Conservation (phyloP, 495 filamentous ascomycete species). For the Talaromyces thailandensis region DNA sequence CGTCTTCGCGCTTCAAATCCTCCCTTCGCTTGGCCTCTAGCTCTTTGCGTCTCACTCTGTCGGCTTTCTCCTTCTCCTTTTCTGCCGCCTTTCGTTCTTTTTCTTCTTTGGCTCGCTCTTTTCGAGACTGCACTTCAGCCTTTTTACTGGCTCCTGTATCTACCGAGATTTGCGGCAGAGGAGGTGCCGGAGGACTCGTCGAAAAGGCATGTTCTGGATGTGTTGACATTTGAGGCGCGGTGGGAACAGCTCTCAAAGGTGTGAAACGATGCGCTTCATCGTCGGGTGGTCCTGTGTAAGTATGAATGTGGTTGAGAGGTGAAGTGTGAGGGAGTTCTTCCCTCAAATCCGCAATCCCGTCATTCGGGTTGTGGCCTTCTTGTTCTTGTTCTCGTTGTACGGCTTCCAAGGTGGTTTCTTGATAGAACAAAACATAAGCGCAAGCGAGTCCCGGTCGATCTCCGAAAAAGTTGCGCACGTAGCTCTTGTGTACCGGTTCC, state of each 20-base stretch:
- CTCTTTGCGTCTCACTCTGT: conserved; percentile 58
- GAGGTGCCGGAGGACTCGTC: conserved; percentile 14
- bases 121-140: conserved; percentile 36
- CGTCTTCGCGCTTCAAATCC: conserved; percentile 44
- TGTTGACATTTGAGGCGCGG: conserved; percentile 44
- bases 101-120: conserved; percentile 45
- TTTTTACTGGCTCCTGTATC: conserved; percentile 24
- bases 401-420: conserved; percentile 88
- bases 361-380: conserved; percentile 55
- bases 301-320: conserved; percentile 31
- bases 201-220: conserved; percentile 21
- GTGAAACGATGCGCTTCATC: conserved; percentile 46
- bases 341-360: conserved; percentile 38
- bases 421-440: conserved; percentile 96
- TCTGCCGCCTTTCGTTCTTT: conserved; percentile 58
- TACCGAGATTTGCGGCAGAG: conserved; percentile 32
- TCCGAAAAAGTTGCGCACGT: conserved; percentile 96
- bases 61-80: conserved; percentile 57
- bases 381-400: conserved; percentile 74
- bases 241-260: conserved; percentile 49
- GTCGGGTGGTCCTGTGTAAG: conserved; percentile 27
- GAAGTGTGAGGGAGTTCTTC: conserved; percentile 29
- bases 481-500: conserved; percentile 92
- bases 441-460: conserved; percentile 85
- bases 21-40: conserved; percentile 42